A percentile compares a stretch with the other conserved stretches of the same genome.
These are phyloP conservation scores for Podaxis pistillaris DNA, from an alignment of 768 basidiomycete species.

Conservation along the genomic window DNA sequence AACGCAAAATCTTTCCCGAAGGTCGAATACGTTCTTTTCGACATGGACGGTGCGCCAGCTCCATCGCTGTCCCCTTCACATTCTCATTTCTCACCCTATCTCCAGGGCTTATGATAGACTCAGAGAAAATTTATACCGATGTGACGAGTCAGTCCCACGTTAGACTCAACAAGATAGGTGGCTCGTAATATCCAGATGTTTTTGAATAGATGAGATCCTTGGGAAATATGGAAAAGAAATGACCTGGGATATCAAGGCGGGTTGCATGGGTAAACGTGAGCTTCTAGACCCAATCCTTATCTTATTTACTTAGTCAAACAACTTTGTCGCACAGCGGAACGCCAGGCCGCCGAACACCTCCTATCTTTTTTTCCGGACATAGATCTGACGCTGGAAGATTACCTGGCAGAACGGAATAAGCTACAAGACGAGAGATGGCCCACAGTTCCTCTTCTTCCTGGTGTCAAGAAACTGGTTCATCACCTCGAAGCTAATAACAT, in stretches of 20 bases:
- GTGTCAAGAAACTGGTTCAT: constrained; percentile 61
- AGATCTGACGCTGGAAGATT: constrained; percentile 58
- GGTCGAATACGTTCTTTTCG: constrained; percentile 68
- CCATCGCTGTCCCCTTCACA: constrained; percentile 1
- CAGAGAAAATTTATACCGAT: constrained; percentile 72
- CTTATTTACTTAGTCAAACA: background rate
- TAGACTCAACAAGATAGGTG: constrained; percentile 9
- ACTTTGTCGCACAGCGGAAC: constrained; percentile 48
- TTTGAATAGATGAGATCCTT: constrained; percentile 62
- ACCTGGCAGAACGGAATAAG: constrained; percentile 51
- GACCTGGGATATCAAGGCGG: constrained; percentile 90
- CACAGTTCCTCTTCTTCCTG: constrained; percentile 70
- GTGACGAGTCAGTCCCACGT: constrained; percentile 62
- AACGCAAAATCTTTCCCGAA: constrained; percentile 16
- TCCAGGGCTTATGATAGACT: constrained; percentile 72
- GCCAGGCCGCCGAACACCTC: constrained; percentile 60
- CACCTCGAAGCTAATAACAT: constrained; percentile 68
- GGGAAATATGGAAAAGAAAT: constrained; percentile 69
- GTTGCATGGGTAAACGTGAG: constrained; percentile 83
- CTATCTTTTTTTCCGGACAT: constrained; percentile 79
- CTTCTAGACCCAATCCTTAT: background rate
- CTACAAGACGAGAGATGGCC: constrained; percentile 70
- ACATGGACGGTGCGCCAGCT: constrained; percentile 59
- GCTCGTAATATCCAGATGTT: background rate
- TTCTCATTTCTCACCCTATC: background rate